Evolutionary conservation across 1,284 basidiomycete genomes (phyloP).

Genomic region (Microbotryum silenes-acaulis): DNA sequence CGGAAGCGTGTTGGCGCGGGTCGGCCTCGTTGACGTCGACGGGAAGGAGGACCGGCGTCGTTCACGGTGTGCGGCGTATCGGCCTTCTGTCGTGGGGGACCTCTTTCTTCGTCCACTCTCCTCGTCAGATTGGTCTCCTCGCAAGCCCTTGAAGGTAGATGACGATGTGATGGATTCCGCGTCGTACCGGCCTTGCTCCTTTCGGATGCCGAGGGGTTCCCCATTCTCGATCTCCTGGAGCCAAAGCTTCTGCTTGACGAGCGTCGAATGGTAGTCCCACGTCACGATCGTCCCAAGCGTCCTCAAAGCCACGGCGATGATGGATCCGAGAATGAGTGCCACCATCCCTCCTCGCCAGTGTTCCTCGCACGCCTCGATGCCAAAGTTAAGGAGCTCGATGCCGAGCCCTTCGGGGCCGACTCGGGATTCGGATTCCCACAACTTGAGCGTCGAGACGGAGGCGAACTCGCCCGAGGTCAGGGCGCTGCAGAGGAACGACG

Average conservation of each 20-base stretch:
- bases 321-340: slow-evolving; percentile 12
- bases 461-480: slow-evolving; percentile 11
- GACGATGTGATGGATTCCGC: too few species aligned
- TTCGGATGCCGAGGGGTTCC: not conserved
- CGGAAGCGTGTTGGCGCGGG: slow-evolving; percentile 1
- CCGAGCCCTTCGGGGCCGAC: not conserved
- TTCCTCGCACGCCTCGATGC: slow-evolving; percentile 28
- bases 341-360: slow-evolving; percentile 14
- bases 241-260: slow-evolving; percentile 7
- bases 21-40: not conserved
- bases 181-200: not conserved
- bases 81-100: not conserved
- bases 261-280: slow-evolving; percentile 15
- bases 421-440: not conserved
- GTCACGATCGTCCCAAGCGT: slow-evolving; percentile 9
- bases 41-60: slow-evolving; percentile 6
- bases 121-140: not conserved
- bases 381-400: slow-evolving; percentile 14
- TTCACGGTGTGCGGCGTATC: not conserved
- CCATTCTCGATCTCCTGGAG: too few species aligned
- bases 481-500: slow-evolving; percentile 21
- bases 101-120: slow-evolving; percentile 1
- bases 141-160: not conserved
- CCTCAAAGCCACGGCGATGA: slow-evolving; percentile 12
- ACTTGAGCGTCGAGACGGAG: not conserved